phyloP scores from a whole-genome alignment of 306 rosid species.

The Quercus berberidifolia region DNA sequence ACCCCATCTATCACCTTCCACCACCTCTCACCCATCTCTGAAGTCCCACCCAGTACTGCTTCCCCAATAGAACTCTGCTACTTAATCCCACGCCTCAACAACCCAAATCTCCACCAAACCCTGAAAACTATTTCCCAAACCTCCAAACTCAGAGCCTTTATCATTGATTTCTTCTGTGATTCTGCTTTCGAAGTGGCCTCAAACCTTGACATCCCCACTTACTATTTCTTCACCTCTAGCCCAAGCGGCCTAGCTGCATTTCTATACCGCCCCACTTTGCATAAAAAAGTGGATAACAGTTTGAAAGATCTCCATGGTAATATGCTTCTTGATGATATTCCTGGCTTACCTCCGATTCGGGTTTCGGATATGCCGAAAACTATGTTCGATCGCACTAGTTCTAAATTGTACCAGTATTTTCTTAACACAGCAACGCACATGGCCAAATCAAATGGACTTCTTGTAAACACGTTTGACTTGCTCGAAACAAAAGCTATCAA shows the following conservation, averaged over 20 bases:
- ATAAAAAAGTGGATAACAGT: not conserved
- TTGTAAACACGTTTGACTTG: not conserved
- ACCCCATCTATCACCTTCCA: too few relatives aligned
- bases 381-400: not conserved
- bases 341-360: not conserved
- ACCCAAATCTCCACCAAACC: too few relatives aligned
- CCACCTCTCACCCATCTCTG: too few relatives aligned
- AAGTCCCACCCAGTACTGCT: too few relatives aligned
- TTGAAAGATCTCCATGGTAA: not conserved
- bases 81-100: too few relatives aligned
- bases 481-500: not conserved
- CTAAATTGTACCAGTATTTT: not conserved
- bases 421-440: not conserved
- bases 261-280: not conserved
- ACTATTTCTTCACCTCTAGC: not conserved
- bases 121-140: too few relatives aligned
- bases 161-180: too few relatives aligned
- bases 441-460: not conserved
- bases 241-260: not conserved
- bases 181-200: too few relatives aligned
- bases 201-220: not conserved
- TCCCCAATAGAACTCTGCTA: rapidly evolving
- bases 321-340: not conserved
- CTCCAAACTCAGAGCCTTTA: too few relatives aligned
- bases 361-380: not conserved